Evolutionary conservation across 495 filamentous ascomycete species (phyloP), one percentile per base, ranked within the genome.

Genomic region (Aspergillus egyptiacus): DNA sequence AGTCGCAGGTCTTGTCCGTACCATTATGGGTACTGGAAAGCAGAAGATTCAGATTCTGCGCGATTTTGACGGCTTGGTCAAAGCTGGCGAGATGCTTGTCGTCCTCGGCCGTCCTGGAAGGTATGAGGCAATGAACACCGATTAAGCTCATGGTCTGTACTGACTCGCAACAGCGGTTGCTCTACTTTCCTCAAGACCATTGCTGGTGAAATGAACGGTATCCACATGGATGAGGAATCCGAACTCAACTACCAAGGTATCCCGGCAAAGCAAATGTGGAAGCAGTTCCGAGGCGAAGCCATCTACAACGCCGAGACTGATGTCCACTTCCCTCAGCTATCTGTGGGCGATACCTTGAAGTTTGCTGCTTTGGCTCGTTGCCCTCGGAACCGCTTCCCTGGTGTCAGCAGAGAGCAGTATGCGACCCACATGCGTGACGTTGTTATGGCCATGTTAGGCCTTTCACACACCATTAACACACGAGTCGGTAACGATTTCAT

Each of bases 51-150:
- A 87, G 28, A 90, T 91, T 47, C 69, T 93, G 24, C 78, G 78
- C 23, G 67, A 80, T 24, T 87, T 91, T 56, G 83, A 86, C 43
- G 88, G 87, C 1, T 59, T 90, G 6, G 72, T 91, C 2, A 77
- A 78, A 53, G 80, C 77, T 19, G 87, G 88, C 11, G 87, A 93
- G 68, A 89, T 88, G 82, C 69, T 93, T 32, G 72, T 91, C 14
- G 87, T 91, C 0, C 73, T 91, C 17, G 88, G 86, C 14, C 79
- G 82, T 18, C 88, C 87, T 11, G 88, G 83, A 51, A 70, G 61
- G 61, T 64, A 57, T 25, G 52, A 19, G n/a, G n/a, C 3, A 31
- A 31, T 31, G 6, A 6, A 31, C 24, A 27, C 5, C 24, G n/a
- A 31, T 8, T 3, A 6, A 31, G 9, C n/a, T 13, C 8, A 31